These are phyloP conservation scores for Naganishia albida DNA, from an alignment of 1,284 basidiomycete genomes.

Conservation along the genomic window DNA sequence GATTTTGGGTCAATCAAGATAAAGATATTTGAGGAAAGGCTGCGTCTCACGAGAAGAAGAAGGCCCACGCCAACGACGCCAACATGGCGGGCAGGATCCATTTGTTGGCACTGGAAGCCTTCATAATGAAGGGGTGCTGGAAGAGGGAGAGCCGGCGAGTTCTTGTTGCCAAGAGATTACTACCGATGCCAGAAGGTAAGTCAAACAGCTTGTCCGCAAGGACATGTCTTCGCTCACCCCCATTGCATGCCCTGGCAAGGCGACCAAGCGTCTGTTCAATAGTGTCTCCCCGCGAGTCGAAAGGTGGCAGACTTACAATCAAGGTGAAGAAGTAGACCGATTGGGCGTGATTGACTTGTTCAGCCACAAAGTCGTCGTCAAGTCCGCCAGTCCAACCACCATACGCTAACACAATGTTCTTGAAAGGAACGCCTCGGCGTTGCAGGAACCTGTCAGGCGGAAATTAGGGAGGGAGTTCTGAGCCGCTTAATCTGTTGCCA, in stretches of 20 bases:
- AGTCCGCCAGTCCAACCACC: conserved; percentile 49
- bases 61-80: conserved; percentile 56
- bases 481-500: conserved; percentile 37
- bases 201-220: background rate
- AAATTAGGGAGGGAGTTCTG: conserved; percentile 38
- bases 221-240: conserved; percentile 49
- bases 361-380: conserved; percentile 48
- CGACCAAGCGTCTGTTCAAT: background rate
- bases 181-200: conserved; percentile 35
- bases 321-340: conserved; percentile 64
- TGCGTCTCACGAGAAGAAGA: conserved; percentile 56
- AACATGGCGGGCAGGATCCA: conserved; percentile 60
- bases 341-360: conserved; percentile 57
- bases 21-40: background rate
- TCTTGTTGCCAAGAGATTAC: conserved; percentile 60
- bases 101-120: conserved; percentile 47
- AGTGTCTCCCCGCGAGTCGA: background rate
- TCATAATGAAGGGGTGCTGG: conserved; percentile 56
- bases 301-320: conserved; percentile 48
- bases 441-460: conserved; percentile 53
- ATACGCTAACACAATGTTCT: conserved; percentile 58
- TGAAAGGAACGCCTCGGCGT: conserved; percentile 61
- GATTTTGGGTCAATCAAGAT: background rate
- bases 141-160: conserved; percentile 60
- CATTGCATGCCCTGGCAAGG: conserved; percentile 61